phyloP scores from a whole-genome alignment of 225 moss, liverwort and hornwort species.

The Sphagnum tenellum region DNA sequence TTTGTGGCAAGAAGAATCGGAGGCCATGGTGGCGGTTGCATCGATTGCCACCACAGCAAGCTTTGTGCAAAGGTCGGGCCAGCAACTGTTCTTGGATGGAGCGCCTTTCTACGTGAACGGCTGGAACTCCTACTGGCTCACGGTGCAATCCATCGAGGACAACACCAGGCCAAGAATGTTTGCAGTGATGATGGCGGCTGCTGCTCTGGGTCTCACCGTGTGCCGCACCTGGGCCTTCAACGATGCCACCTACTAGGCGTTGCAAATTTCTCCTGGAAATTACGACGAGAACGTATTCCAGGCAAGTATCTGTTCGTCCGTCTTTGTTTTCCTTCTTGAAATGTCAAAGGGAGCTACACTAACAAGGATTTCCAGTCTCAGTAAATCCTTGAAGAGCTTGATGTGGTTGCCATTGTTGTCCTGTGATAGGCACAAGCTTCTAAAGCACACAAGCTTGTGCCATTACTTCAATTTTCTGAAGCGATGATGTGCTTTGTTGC shows the following conservation, averaged over 20 bases:
- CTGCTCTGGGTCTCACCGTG: slow-evolving; percentile 59
- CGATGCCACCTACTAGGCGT: slow-evolving; percentile 33
- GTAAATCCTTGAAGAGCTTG: not conserved
- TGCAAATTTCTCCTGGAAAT: slow-evolving; percentile 47
- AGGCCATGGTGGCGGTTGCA: too few species aligned
- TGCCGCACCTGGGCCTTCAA: slow-evolving; percentile 79
- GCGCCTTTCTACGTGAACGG: slow-evolving; percentile 55
- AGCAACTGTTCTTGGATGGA: slow-evolving; percentile 29
- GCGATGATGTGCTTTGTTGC: too few species aligned
- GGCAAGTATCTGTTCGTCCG: slow-evolving; percentile 6
- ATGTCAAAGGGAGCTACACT: too few species aligned
- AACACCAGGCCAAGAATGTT: slow-evolving; percentile 29
- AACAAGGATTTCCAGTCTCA: too few species aligned
- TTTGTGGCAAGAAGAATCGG: too few species aligned
- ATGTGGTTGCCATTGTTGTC: not conserved
- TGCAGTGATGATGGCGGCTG: slow-evolving; percentile 22
- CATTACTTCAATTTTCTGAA: too few species aligned
- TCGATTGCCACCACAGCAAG: too few species aligned
- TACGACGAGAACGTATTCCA: slow-evolving; percentile 41
- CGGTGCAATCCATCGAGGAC: slow-evolving; percentile 33
- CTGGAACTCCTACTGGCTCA: slow-evolving; percentile 76
- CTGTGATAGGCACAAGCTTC: not conserved
- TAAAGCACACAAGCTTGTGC: too few species aligned
- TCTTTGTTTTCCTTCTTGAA: not conserved
- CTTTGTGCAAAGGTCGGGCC: slow-evolving; percentile 43